These are phyloP conservation scores for Micromonas commoda DNA, from an alignment of 139 green algal genomes.

Conservation along the genomic window DNA sequence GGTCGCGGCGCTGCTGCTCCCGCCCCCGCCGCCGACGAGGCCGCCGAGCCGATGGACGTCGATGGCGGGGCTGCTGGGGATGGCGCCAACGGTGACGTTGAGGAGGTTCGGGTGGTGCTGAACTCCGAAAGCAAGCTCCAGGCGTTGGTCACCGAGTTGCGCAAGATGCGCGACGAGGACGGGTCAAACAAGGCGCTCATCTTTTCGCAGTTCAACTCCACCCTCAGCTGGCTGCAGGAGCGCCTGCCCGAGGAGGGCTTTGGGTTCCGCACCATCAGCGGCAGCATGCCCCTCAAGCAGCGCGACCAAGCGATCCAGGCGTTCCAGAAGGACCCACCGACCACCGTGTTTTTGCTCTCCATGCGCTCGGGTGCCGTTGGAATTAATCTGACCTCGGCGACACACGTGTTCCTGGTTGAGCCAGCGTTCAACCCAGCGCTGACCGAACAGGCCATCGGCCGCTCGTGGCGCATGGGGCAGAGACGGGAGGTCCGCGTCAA, in stretches of 20 bases:
- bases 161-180: slow-evolving; percentile 11
- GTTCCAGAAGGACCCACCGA: slow-evolving; percentile 68
- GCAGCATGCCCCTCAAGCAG: slow-evolving; percentile 43
- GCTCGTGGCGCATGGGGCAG: slow-evolving; percentile 73
- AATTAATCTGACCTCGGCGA: slow-evolving; percentile 58
- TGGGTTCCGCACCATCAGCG: slow-evolving; percentile 67
- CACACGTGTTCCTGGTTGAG: slow-evolving; percentile 64
- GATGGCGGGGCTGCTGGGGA: too few species aligned
- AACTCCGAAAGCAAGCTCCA: slow-evolving; percentile 16
- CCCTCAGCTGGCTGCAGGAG: slow-evolving; percentile 82
- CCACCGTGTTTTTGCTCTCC: slow-evolving; percentile 65
- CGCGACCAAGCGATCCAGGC: slow-evolving; percentile 52
- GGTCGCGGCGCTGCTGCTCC: too few species aligned
- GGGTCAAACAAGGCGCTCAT: slow-evolving; percentile 68
- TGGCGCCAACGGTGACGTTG: too few species aligned
- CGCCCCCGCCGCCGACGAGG: too few species aligned
- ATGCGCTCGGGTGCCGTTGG: slow-evolving; percentile 35
- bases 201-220: slow-evolving; percentile 89
- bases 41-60: too few species aligned
- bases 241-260: slow-evolving; percentile 48
- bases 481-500: slow-evolving; percentile 54
- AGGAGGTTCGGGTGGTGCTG: too few species aligned
- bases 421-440: slow-evolving; percentile 70
- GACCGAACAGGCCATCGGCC: slow-evolving; percentile 65
- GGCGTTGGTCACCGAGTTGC: background rate